Percentiles rank a stretch among this genome's conserved stretches.
Conservation (phyloP, 2,329 filamentous ascomycete genomes). For the Pseudohalonectria lignicola region DNA sequence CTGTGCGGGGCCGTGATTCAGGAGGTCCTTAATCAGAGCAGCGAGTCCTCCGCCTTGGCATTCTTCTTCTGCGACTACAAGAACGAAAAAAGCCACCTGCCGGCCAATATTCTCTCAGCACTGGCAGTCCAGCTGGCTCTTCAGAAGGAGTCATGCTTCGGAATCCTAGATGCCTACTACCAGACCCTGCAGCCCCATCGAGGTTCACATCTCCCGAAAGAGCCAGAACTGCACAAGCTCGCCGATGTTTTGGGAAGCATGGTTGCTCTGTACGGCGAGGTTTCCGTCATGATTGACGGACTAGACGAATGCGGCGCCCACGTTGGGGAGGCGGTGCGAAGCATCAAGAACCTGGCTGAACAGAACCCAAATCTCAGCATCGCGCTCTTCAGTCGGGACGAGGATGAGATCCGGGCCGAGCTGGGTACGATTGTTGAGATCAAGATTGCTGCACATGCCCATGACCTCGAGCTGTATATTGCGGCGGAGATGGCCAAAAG, state of each 20-base stretch:
- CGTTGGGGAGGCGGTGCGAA: neutral
- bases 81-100: constrained; percentile 7
- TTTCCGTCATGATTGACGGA: neutral
- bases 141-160: constrained; percentile 14
- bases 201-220: neutral
- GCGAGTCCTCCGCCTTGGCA: constrained; percentile 5
- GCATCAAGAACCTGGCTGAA: neutral
- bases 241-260: neutral
- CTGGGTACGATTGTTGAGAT: neutral
- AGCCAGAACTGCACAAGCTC: neutral
- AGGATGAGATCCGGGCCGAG: neutral
- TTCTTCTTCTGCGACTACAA: constrained; percentile 23
- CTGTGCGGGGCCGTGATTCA: constrained; percentile 13
- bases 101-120: constrained; percentile 13
- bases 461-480: constrained; percentile 1
- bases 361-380: neutral
- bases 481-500: neutral
- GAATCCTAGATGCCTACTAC: constrained; percentile 9
- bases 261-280: neutral
- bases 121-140: constrained; percentile 16
- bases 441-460: neutral
- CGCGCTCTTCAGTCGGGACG: constrained; percentile 1
- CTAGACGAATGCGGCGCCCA: constrained; percentile 1
- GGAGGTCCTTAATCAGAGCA: constrained; percentile 6
- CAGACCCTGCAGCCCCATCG: constrained; percentile 5